These are phyloP conservation scores for Coniferiporia weirii DNA, from an alignment of 1,284 basidiomycete species.

Conservation along the genomic window DNA sequence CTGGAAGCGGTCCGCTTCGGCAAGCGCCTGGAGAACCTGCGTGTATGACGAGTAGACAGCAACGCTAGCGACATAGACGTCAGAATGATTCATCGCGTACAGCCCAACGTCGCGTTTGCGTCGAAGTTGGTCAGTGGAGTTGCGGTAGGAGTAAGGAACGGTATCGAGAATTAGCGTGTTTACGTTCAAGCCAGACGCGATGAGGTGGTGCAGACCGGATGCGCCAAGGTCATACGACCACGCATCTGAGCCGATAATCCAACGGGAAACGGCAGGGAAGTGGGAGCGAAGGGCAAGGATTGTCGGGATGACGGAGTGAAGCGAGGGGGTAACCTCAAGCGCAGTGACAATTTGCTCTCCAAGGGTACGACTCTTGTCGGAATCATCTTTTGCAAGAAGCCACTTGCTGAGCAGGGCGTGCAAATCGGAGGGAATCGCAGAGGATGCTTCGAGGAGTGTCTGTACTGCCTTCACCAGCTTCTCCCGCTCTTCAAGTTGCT, in stretches of 20 bases:
- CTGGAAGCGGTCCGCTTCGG: slow-evolving; percentile 87
- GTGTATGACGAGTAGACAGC: slow-evolving; percentile 96
- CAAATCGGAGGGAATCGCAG: slow-evolving; percentile 48
- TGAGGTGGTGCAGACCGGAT: slow-evolving; percentile 93
- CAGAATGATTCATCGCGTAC: slow-evolving; percentile 98
- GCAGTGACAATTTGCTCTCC: slow-evolving; percentile 49
- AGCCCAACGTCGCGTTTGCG: slow-evolving; percentile 92
- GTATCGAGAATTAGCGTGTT: slow-evolving; percentile 97
- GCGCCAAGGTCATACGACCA: slow-evolving; percentile 97
- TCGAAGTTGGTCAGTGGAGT: slow-evolving; percentile 62
- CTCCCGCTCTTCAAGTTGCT: slow-evolving; percentile 68
- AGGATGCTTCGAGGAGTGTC: slow-evolving; percentile 41
- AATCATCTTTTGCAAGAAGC: slow-evolving; percentile 65
- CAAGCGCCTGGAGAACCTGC: slow-evolving; percentile 88
- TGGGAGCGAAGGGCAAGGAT: slow-evolving; percentile 58
- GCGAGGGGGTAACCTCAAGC: slow-evolving; percentile 42
- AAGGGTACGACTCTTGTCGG: slow-evolving; percentile 51
- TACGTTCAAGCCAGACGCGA: slow-evolving; percentile 86
- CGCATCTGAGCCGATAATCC: slow-evolving; percentile 97
- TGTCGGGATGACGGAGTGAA: slow-evolving; percentile 43
- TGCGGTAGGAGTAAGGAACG: slow-evolving; percentile 77
- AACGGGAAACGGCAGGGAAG: slow-evolving; percentile 69
- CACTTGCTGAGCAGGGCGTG: slow-evolving; percentile 72
- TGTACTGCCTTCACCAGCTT: slow-evolving; percentile 61
- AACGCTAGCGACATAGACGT: slow-evolving; percentile 92